phyloP scores from a whole-genome alignment of 257 asterid genomes.

The Linaria vulgaris region DNA sequence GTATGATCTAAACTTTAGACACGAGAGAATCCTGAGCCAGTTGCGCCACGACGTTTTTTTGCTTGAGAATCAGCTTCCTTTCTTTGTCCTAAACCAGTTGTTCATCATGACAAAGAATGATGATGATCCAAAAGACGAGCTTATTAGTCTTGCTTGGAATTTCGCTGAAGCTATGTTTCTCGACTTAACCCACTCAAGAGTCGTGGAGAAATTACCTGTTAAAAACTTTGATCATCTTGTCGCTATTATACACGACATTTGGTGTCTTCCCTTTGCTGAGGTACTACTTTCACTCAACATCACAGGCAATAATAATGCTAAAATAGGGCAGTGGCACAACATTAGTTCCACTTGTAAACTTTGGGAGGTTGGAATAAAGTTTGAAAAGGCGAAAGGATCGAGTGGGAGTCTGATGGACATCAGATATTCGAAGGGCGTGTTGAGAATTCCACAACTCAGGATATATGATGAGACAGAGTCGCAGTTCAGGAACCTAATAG shows the following conservation, averaged over 20 bases:
- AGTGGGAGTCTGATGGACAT: not conserved
- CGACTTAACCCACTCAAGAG: not conserved
- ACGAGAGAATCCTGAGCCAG: conserved; percentile 9
- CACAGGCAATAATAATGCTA: not conserved
- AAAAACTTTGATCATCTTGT: conserved; percentile 14
- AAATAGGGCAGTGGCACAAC: not conserved
- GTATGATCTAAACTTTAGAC: conserved; percentile 5
- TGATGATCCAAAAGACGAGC: not conserved
- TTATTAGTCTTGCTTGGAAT: not conserved
- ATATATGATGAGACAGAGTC: conserved; percentile 25
- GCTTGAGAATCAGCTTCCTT: conserved; percentile 24
- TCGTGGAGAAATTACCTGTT: not conserved
- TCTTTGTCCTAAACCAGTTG: conserved; percentile 14
- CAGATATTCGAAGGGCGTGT: not conserved
- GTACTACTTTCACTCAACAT: not conserved
- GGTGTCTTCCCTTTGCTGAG: conserved; percentile 2
- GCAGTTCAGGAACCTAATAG: conserved; percentile 15
- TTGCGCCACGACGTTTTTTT: conserved; percentile 13
- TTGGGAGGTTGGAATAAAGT: conserved; percentile 4
- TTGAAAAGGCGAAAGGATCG: not conserved
- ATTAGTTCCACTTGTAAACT: conserved; percentile 2
- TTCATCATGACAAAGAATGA: conserved; percentile 15
- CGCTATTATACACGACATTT: conserved; percentile 13
- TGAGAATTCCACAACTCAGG: conserved; percentile 13
- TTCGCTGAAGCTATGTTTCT: not conserved